Evolutionary conservation across 257 asterid species (phyloP).

Genomic region (Solanum virginianum): DNA sequence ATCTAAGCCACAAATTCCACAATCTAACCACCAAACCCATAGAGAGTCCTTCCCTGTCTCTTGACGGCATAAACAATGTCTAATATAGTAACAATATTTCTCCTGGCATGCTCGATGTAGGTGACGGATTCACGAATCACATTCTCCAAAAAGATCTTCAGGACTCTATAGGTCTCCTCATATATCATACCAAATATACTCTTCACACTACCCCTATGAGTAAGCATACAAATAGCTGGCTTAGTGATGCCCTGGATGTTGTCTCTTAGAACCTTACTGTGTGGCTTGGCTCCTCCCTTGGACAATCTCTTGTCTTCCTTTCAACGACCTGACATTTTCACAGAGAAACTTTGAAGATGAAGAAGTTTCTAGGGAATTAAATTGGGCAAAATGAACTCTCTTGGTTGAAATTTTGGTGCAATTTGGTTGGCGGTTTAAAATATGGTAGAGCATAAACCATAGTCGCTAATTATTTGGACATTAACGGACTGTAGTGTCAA

Average conservation of each 20-base stretch:
- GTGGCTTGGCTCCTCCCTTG: slow-evolving; percentile 31
- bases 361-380: background rate
- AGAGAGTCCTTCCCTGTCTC: slow-evolving; percentile 34
- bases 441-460: background rate
- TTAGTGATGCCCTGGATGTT: slow-evolving; percentile 34
- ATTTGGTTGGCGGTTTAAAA: background rate
- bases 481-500: background rate
- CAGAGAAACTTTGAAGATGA: background rate
- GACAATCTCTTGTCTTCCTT: slow-evolving; percentile 33
- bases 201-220: slow-evolving; percentile 36
- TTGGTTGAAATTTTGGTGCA: no score
- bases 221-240: slow-evolving; percentile 28
- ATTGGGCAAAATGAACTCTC: rapidly evolving
- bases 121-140: slow-evolving; percentile 34
- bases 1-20: background rate
- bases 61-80: slow-evolving; percentile 25
- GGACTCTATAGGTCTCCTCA: slow-evolving; percentile 28
- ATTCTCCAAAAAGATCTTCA: slow-evolving; percentile 30
- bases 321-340: slow-evolving; percentile 14
- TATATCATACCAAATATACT: slow-evolving; percentile 26
- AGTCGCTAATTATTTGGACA: background rate
- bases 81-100: slow-evolving; percentile 23
- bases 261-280: slow-evolving; percentile 27
- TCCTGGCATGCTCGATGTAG: slow-evolving; percentile 23
- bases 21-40: slow-evolving; percentile 7